Evolutionary conservation across 371 early-diverging fungal genomes (phyloP), one percentile per base, ranked within the genome.

Genomic region (Rhizopus sp.): DNA sequence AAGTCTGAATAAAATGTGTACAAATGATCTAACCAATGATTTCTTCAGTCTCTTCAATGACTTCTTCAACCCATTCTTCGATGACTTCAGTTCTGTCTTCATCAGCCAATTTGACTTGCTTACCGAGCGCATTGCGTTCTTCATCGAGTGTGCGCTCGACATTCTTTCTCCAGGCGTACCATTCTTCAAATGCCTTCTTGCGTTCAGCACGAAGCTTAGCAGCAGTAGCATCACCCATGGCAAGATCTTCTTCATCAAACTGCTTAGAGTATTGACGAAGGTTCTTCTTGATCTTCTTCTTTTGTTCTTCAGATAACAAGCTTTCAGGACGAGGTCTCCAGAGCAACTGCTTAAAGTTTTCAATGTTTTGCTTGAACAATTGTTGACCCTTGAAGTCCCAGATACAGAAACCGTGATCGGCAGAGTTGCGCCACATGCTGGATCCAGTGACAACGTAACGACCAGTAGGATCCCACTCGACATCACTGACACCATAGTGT

Each of bases 401-500:
- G 57, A 97, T 60, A 56, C 74, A 82, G 80, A 88, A 96, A 50
- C 97, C 97, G 62, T 92, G 92, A 65, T 98, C 99, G 29, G 67
- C 80, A 39, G 75, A 63, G 41, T 76, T 87, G 59, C 88, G 83
- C 97, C 96, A 96, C 73, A 86, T 81, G 41, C 93, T 92, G 37
- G 95, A 91, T 34, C 89, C 90, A 48, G 93, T 85, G 32, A 90
- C 79, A 8, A 97, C 90, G 65, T 88, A 98, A 55, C 99, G 90
- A 63, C 99, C 99, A 9, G 95, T 93, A 15, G 99, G 98, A 70
- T 98, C 98, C 98, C 98, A 98, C 69, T 94, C 96, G 50, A 95
- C 84, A 66, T 97, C 96, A 29, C 96, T 94, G 50, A 91, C 88
- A 71, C 90, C 91, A 73, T 93, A 97, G 74, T 98, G 97, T 71